Evolutionary conservation across 1,284 basidiomycete species (phyloP), one percentile per base, ranked within the genome.

Genomic region (Stygiomarasmius scandens): DNA sequence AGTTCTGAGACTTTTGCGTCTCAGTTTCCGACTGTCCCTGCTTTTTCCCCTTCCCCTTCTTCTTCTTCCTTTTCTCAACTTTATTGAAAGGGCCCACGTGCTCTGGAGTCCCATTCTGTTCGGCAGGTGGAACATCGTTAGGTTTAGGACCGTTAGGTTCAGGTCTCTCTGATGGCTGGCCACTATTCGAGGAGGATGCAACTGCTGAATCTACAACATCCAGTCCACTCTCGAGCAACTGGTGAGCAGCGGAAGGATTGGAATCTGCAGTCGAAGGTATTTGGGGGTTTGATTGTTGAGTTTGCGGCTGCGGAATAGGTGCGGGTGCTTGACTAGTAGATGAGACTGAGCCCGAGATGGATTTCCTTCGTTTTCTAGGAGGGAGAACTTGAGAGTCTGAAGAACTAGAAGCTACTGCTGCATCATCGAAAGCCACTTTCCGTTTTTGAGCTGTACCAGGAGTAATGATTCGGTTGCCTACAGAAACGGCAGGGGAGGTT

Each of bases 371-470:
- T 29, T 59, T 59, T 14, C 49, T 48, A 19, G 58, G 58, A 22
- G 58, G 58, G 12, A 59, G 23, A 24, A 52, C 50, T 32, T 52
- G 54, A 3, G 45, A 25, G 20, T 46, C 41, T 16, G 52, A 16
- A 41, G 52, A 44, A 36, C 32, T 20, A 36, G 49, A 38, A 20
- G n/a, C n/a, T n/a, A 11, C 9, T 20, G 58, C 38, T n/a, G 55
- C 38, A 41, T 64, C 67, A 23, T 49, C 58, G 56, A 71, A 69
- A 2, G 68, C 64, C 1, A 70, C 67, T 49, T 62, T 69, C 20
- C 69, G 69, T 58, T 71, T 75, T 63, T 68, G 72, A 10, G 59
- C 12, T 24, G 66, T 63, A 2, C 61, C 61, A 20, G 62, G 56
- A 2, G 48, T 45, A 23, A 63, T 52, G 3, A 56, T 43, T 47